Evolutionary conservation across 306 rosid species (phyloP), one percentile per base, ranked within the genome.

Genomic region (Casuarina cunninghamiana): DNA sequence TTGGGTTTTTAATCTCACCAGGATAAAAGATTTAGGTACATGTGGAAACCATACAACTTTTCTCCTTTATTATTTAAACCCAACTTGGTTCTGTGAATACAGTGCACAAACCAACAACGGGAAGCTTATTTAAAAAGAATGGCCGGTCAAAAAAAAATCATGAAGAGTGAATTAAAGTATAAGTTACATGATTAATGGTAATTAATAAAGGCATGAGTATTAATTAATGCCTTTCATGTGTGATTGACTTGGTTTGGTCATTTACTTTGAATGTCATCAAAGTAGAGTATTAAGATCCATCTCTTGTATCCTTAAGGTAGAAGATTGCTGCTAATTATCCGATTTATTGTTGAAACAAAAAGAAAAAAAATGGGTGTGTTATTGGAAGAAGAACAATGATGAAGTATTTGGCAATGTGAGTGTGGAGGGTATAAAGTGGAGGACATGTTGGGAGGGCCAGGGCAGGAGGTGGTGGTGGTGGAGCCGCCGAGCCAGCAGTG

Each of bases 401-500:
- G 1, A 26, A 26, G 32, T 26, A 26, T 26, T 26, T 26, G 32
- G 32, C 6, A 35, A 4, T 38, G 12, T 38, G 9, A 3, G 16
- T 16, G 12, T 55, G 10, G 6, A 55, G 19, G 43, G 5, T 39
- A 41, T 48, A 19, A 77, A 15, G 5, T 4, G 35, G 17, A 75
- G 10, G 0, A 11, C 2, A 2, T 5, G 65, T 26, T 62, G 62
- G 16, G 63, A 49, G 39, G 39, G 10, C 45, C 2, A 39, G 4
- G 4, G 66, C 2, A 26, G 10, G 12, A 66, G 32, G 83, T 46
- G 75, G 51, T 15, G 39, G 78, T 35, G 78, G 88, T 87, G 91
- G 93, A 83, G 86, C 87, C 90, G 78, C 74, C 67, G 70, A 55
- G 54, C 72, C 89, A 88, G 69, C 80, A 76, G 45, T 9, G 26